Evolutionary conservation across 2,329 filamentous ascomycete species (phyloP).

Genomic region (Sclerotinia trifoliorum): DNA sequence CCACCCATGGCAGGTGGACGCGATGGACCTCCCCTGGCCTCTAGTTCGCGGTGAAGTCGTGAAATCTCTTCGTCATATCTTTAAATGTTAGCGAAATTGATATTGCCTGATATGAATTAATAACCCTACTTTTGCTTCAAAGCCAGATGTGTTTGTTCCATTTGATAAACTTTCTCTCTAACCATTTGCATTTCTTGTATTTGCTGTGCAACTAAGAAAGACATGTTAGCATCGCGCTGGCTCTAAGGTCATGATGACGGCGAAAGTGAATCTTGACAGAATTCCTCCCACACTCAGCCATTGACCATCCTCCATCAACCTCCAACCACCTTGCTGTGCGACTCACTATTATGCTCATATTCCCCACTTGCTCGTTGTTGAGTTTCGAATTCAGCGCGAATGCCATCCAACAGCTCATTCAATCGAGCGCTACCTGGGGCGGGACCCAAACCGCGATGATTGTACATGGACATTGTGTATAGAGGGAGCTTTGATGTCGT

Average conservation of each 20-base stretch:
- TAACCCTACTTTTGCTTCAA: slow-evolving; percentile 83
- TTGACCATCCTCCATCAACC: not conserved
- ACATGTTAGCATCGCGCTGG: slow-evolving; percentile 18
- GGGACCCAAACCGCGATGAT: slow-evolving; percentile 78
- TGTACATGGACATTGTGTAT: slow-evolving; percentile 73
- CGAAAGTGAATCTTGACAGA: not conserved
- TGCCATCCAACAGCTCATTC: slow-evolving; percentile 86
- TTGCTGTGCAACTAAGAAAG: slow-evolving; percentile 72
- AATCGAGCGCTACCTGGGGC: slow-evolving; percentile 67
- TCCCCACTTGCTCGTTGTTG: slow-evolving; percentile 79
- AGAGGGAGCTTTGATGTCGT: not conserved
- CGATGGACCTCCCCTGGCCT: slow-evolving; percentile 62
- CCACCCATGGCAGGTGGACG: slow-evolving; percentile 69
- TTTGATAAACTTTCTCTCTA: slow-evolving; percentile 84
- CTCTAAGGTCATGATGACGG: not conserved
- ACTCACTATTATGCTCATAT: slow-evolving; percentile 92
- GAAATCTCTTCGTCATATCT: slow-evolving; percentile 94
- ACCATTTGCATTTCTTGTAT: slow-evolving; percentile 95
- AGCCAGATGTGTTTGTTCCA: slow-evolving; percentile 85
- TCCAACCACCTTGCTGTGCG: not conserved
- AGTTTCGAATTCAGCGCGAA: slow-evolving; percentile 86
- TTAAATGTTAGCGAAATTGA: slow-evolving; percentile 25
- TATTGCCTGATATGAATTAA: not conserved
- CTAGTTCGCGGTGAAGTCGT: slow-evolving; percentile 83
- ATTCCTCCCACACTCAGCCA: not conserved